Base-by-base conservation (phyloP, 192 early-diverging fungal genomes). In the Funneliformis mosseae region DNA sequence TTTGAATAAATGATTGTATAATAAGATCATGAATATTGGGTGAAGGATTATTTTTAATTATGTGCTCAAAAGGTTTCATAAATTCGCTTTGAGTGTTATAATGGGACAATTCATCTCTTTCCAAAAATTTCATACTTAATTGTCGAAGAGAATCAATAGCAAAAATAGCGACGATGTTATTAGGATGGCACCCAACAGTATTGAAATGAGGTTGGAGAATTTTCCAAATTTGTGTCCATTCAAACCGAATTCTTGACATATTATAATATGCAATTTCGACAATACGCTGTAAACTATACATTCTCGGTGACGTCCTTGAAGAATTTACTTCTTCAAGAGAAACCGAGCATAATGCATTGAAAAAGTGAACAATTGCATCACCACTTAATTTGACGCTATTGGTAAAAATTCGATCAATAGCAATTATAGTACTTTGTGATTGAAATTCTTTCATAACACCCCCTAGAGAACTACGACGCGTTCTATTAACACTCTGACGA, bases 241-340 rank as follows among this genome's bases (percentile, higher is more conserved):
- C 95, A 81, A 95, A 95, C 71, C 97, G 91, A 85, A 98, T 98
- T 76, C 97, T 93, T 50, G 88, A 89, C 95, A 98, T 97, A 84
- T 98, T 98, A 88, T 98, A 98, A 87, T 98, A 94, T 10, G 95
- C 91, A 81, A 98, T 96, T 86, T 98, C 97, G 16, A 98, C 95
- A 78, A 98, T 95, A 77, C 96, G 94, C 81, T 96, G 96, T 67
- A 98, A 85, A 76, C 94, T 93, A 84, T 95, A 98, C 93, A 96
- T 93, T 45, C 97, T 84, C 60, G 95, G 94, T 9, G 87, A 82
- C 41, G 79, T 80, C 3, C 87, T 80, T 14, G 90, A 90, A 8
- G 86, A 88, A 25, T 94, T 89, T 28, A 97, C 93, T 84, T 98
- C 97, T 70, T 95, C 93, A 89, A 94, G 88, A 10, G 94, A 95